These are phyloP conservation scores for Myochromella boudieri DNA, from an alignment of 768 basidiomycete genomes.

Conservation along the genomic window DNA sequence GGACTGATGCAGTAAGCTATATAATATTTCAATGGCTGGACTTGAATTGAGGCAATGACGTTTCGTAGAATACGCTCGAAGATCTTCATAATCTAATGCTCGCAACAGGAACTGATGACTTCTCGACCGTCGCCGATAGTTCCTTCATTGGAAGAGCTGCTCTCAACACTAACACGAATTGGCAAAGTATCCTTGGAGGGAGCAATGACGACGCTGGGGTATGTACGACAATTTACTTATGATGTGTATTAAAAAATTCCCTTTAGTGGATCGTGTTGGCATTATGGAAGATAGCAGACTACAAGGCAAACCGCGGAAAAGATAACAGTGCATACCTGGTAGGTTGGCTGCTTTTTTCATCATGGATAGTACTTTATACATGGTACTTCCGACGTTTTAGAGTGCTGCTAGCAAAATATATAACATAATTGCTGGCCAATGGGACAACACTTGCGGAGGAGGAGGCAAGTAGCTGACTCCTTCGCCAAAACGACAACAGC, in stretches of 20 bases:
- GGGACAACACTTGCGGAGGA: constrained; percentile 52
- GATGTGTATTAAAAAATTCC: no score
- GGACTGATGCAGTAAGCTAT: constrained; percentile 56
- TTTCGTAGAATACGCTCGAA: constrained; percentile 50
- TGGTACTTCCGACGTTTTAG: constrained; percentile 30
- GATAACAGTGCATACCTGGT: constrained; percentile 29
- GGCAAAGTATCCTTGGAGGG: constrained; percentile 42
- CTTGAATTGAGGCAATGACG: not conserved
- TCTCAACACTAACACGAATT: constrained; percentile 37
- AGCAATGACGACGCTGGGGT: constrained; percentile 57
- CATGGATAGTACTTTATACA: not conserved
- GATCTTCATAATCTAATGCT: constrained; percentile 62
- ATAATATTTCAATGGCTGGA: not conserved
- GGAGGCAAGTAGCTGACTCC: constrained; percentile 47
- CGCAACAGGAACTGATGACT: constrained; percentile 41
- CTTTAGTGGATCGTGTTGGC: constrained; percentile 56
- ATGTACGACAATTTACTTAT: constrained; percentile 9
- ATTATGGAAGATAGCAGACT: constrained; percentile 59
- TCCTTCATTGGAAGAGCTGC: constrained; percentile 48
- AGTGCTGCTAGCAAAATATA: constrained; percentile 48
- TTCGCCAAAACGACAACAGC: no score
- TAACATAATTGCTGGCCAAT: constrained; percentile 48
- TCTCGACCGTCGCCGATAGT: constrained; percentile 36
- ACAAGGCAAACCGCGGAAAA: constrained; percentile 40
- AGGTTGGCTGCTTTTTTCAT: constrained; percentile 6